Percentiles rank a stretch among this genome's conserved stretches.
These are phyloP conservation scores for Penicillium herquei DNA, from an alignment of 495 filamentous ascomycete species.

Conservation along the genomic window DNA sequence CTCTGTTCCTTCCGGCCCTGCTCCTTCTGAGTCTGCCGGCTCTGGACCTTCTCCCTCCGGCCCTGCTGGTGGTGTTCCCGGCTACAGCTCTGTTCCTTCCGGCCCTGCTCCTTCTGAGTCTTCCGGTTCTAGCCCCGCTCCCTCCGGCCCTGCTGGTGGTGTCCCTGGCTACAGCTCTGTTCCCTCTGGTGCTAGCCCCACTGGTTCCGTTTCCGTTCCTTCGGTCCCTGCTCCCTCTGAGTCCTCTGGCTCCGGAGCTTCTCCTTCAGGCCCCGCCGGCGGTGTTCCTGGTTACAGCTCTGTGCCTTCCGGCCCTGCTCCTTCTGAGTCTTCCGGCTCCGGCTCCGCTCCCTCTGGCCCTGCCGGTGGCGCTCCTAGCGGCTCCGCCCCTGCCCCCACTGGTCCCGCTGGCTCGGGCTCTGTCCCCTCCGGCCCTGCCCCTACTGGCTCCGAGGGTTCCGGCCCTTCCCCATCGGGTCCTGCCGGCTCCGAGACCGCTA, in stretches of 20 bases:
- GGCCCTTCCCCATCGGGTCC: constrained; percentile 7
- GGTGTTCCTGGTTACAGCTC: constrained; percentile 1
- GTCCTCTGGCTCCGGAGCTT: constrained; percentile 10
- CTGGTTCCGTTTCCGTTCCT: constrained; percentile 9
- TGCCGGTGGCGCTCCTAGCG: background rate
- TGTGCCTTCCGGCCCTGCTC: background rate
- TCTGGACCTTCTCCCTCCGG: constrained; percentile 10
- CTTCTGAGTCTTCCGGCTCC: background rate
- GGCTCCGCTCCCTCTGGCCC: constrained; percentile 6
- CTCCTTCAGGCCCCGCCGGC: constrained; percentile 6
- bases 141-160: background rate
- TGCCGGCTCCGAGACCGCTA: background rate
- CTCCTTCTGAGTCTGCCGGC: constrained; percentile 5
- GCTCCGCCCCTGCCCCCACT: constrained; percentile 7
- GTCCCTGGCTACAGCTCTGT: background rate
- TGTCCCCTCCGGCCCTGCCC: constrained; percentile 6
- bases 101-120: constrained; percentile 10
- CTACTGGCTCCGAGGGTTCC: constrained; percentile 8
- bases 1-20: constrained; percentile 9
- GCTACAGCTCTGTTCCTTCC: constrained; percentile 4
- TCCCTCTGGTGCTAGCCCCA: constrained; percentile 9
- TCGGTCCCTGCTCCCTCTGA: constrained; percentile 3
- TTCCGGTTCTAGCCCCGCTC: constrained; percentile 9
- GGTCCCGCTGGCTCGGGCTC: constrained; percentile 11
- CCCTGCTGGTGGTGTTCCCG: background rate